Evolutionary conservation across 257 asterid species (phyloP), one percentile per base, ranked within the genome.

Genomic region (Cinchona pubescens): DNA sequence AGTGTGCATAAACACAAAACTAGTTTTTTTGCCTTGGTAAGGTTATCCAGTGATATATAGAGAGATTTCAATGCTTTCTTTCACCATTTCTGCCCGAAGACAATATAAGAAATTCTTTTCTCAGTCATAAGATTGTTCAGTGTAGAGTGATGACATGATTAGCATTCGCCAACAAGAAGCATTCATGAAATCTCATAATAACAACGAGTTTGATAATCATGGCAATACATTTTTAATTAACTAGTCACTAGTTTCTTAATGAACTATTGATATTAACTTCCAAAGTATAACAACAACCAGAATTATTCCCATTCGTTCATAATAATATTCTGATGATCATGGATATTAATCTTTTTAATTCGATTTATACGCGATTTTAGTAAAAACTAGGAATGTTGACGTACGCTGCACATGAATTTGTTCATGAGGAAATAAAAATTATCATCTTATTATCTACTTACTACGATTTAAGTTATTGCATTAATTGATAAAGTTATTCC

Each of bases 91-190:
- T 58, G 9, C 75, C 68, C 78, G 53, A 61, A 60, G 89, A 88
- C 81, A 79, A 81, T 72, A 65, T 82, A 48, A 37, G 73, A 75
- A 80, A 81, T 51, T 60, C 15, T 55, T 63, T 38, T 75, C 45
- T 15, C 27, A 62, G 73, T 62, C 70, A 75, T 53, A 38, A 38
- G 42, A 8, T 38, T 38, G 42, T 38, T 81, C 66, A 67, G 73
- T 81, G 74, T 79, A 34, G 43, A 70, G 16, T 74, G 65, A 70
- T 71, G 85, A 78, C 83, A 79, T 80, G 83, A 83, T 76, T 79
- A 70, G 60, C 78, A 72, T 64, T 76, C 7, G 76, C 83, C 86
- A 75, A 81, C 69, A 69, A 77, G 51, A 59, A 23, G 68, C 67
- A 67, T 62, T 79, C 71, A 66, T 56, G 16, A n/a, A n/a, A n/a